A percentile compares a stretch with the other conserved stretches of the same genome.
Conservation (phyloP, 306 rosid genomes). For the Trichosanthes truncata region DNA sequence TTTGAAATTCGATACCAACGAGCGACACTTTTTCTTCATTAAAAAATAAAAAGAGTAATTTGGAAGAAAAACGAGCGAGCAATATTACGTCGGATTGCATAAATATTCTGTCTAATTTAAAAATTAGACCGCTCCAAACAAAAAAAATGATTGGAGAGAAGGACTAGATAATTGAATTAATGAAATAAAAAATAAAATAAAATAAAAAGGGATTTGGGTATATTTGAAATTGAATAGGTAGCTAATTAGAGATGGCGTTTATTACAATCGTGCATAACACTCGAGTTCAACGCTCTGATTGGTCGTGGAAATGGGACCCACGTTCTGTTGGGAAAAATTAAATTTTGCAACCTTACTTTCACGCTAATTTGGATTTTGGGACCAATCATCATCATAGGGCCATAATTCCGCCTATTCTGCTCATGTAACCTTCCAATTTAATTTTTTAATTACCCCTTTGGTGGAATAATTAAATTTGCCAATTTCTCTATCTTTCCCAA, state of each 20-base stretch:
- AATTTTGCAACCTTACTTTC: not conserved
- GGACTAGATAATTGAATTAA: not conserved
- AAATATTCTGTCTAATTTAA: not conserved
- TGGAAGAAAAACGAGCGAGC: not conserved
- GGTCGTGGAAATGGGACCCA: not conserved
- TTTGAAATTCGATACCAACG: not conserved
- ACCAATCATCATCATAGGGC: not conserved
- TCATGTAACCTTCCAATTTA: not conserved
- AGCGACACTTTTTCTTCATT: not conserved
- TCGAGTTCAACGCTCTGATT: slow-evolving; percentile 1
- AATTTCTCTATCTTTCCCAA: no score
- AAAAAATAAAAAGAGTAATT: not conserved
- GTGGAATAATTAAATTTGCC: not conserved
- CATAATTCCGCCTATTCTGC: not conserved
- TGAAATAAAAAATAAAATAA: no score
- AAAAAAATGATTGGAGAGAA: not conserved
- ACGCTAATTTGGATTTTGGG: not conserved
- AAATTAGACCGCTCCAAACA: not conserved
- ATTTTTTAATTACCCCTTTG: not conserved
- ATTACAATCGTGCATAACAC: slow-evolving; percentile 1
- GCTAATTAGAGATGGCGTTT: not conserved
- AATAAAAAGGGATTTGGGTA: not conserved
- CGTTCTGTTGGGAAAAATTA: not conserved
- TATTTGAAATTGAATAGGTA: not conserved
- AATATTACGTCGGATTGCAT: not conserved